A percentile compares a stretch with the other conserved stretches of the same genome.
phyloP scores from a whole-genome alignment of 1,139 yeast genomes.

The Arxiozyma bovina region DNA sequence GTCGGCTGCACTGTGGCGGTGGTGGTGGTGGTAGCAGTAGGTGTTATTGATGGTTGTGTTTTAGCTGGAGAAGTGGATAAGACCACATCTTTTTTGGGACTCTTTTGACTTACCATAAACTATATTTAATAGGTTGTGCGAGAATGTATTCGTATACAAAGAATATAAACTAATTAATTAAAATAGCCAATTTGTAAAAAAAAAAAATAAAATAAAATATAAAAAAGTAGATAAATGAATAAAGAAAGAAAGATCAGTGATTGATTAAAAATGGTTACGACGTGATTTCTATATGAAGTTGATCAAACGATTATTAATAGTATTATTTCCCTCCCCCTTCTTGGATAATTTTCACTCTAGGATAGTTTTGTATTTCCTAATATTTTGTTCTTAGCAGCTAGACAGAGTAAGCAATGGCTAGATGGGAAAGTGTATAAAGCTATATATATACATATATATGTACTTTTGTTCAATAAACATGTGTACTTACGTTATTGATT shows the following conservation, averaged over 20 bases:
- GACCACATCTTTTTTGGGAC: conserved; percentile 16
- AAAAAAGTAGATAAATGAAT: not conserved
- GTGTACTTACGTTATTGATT: not conserved
- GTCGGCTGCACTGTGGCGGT: not conserved
- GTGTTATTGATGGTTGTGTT: not conserved
- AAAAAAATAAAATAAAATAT: too few species aligned
- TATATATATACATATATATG: too few species aligned
- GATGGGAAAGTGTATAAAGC: too few species aligned
- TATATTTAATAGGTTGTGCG: not conserved
- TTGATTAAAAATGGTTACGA: not conserved
- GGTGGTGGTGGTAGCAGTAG: not conserved
- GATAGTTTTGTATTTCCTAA: too few species aligned
- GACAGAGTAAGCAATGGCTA: too few species aligned
- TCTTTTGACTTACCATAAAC: conserved; percentile 20
- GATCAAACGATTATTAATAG: not conserved
- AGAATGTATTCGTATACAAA: not conserved
- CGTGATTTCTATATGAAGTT: not conserved
- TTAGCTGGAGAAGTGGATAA: not conserved
- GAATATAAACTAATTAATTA: not conserved
- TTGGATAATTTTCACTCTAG: not conserved
- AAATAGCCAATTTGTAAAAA: not conserved
- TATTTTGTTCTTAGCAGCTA: too few species aligned
- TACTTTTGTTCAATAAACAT: not conserved
- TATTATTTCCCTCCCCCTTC: not conserved
- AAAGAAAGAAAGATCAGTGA: not conserved